These are phyloP conservation scores for Dactylellina drechsleri DNA, from an alignment of 2,329 filamentous ascomycete species.

Conservation along the genomic window DNA sequence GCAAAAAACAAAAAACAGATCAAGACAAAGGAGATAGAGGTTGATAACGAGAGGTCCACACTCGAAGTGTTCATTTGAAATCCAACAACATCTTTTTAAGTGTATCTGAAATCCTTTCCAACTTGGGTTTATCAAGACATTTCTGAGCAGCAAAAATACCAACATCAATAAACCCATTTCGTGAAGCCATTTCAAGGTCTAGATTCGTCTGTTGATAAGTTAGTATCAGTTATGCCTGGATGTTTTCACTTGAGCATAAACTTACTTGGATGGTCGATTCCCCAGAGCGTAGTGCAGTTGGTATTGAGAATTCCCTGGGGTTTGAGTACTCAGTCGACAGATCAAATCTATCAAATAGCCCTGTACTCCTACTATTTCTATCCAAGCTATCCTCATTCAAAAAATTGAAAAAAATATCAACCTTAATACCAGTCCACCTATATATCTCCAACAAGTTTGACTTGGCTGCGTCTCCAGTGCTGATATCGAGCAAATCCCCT, in stretches of 20 bases:
- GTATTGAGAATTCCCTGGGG: slow-evolving; percentile 33
- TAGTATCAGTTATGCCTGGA: slow-evolving; percentile 11
- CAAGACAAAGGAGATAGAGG: neutral
- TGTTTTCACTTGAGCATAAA: neutral
- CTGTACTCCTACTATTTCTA: slow-evolving; percentile 22
- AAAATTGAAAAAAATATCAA: slow-evolving; percentile 85
- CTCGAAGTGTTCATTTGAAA: slow-evolving; percentile 55
- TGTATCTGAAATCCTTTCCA: slow-evolving; percentile 56
- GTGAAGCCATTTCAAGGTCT: slow-evolving; percentile 44
- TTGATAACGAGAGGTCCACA: slow-evolving; percentile 7
- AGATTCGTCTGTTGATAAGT: slow-evolving; percentile 35
- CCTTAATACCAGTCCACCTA: slow-evolving; percentile 76
- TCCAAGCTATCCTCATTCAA: slow-evolving; percentile 44
- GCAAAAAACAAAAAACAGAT: neutral
- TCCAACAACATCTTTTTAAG: slow-evolving; percentile 60
- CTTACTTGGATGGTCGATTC: slow-evolving; percentile 40
- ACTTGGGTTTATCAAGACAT: slow-evolving; percentile 60
- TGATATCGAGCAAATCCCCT: slow-evolving; percentile 72
- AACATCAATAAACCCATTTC: slow-evolving; percentile 59
- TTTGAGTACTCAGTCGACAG: slow-evolving; percentile 4
- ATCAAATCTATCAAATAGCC: slow-evolving; percentile 42
- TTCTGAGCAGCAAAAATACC: slow-evolving; percentile 66
- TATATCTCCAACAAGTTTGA: slow-evolving; percentile 76
- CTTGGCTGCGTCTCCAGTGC: slow-evolving; percentile 66
- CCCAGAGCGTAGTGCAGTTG: slow-evolving; percentile 21